Evolutionary conservation across 2,329 filamentous ascomycete species (phyloP), one percentile per base, ranked within the genome.

Genomic region (Coleophoma crateriformis): DNA sequence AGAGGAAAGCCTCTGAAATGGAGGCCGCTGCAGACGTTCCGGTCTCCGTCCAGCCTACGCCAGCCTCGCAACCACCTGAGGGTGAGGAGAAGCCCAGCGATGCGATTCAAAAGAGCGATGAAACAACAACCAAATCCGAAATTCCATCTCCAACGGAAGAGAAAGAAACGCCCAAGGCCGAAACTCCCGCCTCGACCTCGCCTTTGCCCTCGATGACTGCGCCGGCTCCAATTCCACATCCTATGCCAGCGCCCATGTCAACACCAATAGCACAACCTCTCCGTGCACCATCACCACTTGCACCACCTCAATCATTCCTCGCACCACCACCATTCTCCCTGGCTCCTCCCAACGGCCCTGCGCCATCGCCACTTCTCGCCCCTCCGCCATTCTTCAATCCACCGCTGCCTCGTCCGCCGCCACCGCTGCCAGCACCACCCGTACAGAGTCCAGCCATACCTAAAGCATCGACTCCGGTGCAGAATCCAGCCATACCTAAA

Each of bases 1-100:
- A 62, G 76, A 83, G 43, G 76, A 79, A 51, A 74, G 78, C 35
- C 77, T 77, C 57, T 74, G 78, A 64, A 79, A 82, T 59, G 54
- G 62, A 64, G 35, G 53, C 47, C 11, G 59, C 56, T 3, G 19
- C 53, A 12, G 33, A 46, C 7, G 19, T 42, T 32, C 14, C 15
- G 22, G 27, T 15, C 14, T 12, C 41, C 14, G n/a, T 22, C n/a
- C 32, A 13, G n/a, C 41, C 41, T 27, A 27, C 8, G n/a, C 41
- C 41, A 32, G 22, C 41, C 4, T 44, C 22, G 22, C 41, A 44
- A n/a, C 41, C 41, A 19, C 38, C 38, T 12, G 22, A 19, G 13
- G n/a, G 17, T n/a, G 11, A 12, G 3, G 27, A 27, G 8, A 27
- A 27, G 27, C 8, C 27, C 6, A 27, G 27, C 8, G 27, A 27